Evolutionary conservation across 169 alveolate genomes (phyloP), one percentile per base, ranked within the genome.

Genomic region (Plasmodium fragile): DNA sequence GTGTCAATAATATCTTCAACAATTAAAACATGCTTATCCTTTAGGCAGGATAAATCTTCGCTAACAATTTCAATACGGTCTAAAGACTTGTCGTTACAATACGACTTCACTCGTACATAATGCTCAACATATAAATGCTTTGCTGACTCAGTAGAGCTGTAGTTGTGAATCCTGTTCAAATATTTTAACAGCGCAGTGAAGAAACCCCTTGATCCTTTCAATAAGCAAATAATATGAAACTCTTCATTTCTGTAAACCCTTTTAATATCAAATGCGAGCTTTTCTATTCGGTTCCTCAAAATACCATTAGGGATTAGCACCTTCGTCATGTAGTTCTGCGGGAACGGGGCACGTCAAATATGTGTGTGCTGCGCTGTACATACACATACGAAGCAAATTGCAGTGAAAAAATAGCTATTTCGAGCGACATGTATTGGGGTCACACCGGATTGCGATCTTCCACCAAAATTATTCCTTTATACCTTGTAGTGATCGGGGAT

Each of bases 1-100:
- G 98, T 96, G 83, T 96, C 97, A 16, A 96, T 92, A 43, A 96
- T 95, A 84, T 96, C 98, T 79, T 96, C 98, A 32, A 95, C 96
- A 22, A 96, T 92, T 25, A 96, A 93, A n/a, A 96, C 97, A 41
- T 96, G 92, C 55, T 96, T 95, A 30, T 59, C 97, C 53, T 59
- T 52, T 18, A 96, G 80, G 73, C 93, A 59, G 8, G 96, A 92
- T 84, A 96, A 85, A 39, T 96, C 97, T 72, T 96, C 97, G 87
- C 82, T 83, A 34, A 92, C 92, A 28, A 92, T 83, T 53, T 92
- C 92, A 13, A 92, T 25, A 6, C 85, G 69, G 49, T 69, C 95
- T 28, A 69, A 49, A 28, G 95, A 92, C 36, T 73, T 52, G n/a
- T 87, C 89, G 16, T 95, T 94, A n/a, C 49, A 79, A 71, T 95